Conservation (phyloP, 2,329 filamentous ascomycete genomes). For the Aspergillus sp. region DNA sequence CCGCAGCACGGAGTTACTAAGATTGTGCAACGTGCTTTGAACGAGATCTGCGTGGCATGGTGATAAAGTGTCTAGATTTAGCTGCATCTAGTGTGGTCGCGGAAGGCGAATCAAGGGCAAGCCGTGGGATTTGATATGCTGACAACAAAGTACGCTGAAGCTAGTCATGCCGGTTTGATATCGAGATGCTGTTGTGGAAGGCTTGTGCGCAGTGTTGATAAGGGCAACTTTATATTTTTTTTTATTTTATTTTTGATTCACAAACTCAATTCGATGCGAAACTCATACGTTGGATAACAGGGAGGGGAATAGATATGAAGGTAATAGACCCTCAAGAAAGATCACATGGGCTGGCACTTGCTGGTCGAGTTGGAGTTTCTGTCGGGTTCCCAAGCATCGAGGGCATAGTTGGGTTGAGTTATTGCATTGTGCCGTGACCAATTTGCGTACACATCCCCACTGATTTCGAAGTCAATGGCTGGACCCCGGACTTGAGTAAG, state of each 20-base stretch:
- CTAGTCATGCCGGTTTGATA: background rate
- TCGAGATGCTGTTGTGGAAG: background rate
- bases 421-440: constrained; percentile 1
- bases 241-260: background rate
- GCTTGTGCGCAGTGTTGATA: constrained; percentile 7
- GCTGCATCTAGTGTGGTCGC: background rate
- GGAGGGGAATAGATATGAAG: background rate
- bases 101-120: background rate
- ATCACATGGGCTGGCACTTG: background rate
- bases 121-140: constrained; percentile 4
- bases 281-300: background rate
- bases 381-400: background rate
- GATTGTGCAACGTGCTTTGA: background rate
- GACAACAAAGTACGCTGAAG: constrained; percentile 14
- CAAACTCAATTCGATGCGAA: background rate
- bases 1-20: too few relatives aligned
- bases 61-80: background rate
- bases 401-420: constrained; percentile 7
- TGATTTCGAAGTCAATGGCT: background rate
- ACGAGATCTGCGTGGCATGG: background rate
- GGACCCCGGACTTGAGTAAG: background rate
- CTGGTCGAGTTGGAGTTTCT: too few relatives aligned
- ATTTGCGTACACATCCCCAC: background rate
- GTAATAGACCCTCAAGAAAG: background rate
- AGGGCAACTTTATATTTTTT: constrained; percentile 2